Evolutionary conservation across 2,329 filamentous ascomycete genomes (phyloP), one percentile per base, ranked within the genome.

Genomic region (Penicillium sp.): DNA sequence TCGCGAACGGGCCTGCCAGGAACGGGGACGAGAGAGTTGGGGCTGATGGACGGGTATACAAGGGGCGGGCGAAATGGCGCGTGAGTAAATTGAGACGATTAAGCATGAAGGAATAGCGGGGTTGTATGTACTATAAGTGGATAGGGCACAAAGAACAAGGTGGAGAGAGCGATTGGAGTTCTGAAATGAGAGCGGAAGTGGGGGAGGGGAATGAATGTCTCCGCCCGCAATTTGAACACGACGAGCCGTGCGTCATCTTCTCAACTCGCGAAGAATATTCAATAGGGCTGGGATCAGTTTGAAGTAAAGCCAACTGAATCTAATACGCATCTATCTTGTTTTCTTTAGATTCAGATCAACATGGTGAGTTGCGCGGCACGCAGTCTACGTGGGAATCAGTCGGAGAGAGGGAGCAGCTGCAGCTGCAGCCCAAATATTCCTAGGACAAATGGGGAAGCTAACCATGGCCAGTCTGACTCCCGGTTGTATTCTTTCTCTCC

Each of bases 401-500:
- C 26, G 22, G 31, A 33, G 46, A 40, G 18, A 4, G 9, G 37
- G 2, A 40, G 8, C 33, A 37, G n/a, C 46, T 26, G 18, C 27
- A 33, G 26, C 2, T 9, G 33, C 33, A 35, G 22, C 15, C 22
- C 15, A 22, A 25, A 43, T 26, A 29, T 33, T 53, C 11, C 9
- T 22, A 29, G 22, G 47, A 37, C 15, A 41, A 26, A 12, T 12
- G 29, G 25, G 29, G n/a, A 20, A 42, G 43, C 58, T 63, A 37
- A 60, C 23, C 1, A 8, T 6, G 35, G 18, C 27, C n/a, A 86
- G 67, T 95, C 92, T 70, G 92, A 97, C 81, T 87, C 91, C 59
- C 84, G 92, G 66, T 83, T 97, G 60, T 97, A 96, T 79, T 90
- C 89, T 56, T 96, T 97, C 84, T 95, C 92, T 29, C 84, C 86